Percentiles rank a stretch among this genome's conserved stretches.
These are phyloP conservation scores for Hypoxylon sp. DNA, from an alignment of 2,329 filamentous ascomycete genomes.

Conservation along the genomic window DNA sequence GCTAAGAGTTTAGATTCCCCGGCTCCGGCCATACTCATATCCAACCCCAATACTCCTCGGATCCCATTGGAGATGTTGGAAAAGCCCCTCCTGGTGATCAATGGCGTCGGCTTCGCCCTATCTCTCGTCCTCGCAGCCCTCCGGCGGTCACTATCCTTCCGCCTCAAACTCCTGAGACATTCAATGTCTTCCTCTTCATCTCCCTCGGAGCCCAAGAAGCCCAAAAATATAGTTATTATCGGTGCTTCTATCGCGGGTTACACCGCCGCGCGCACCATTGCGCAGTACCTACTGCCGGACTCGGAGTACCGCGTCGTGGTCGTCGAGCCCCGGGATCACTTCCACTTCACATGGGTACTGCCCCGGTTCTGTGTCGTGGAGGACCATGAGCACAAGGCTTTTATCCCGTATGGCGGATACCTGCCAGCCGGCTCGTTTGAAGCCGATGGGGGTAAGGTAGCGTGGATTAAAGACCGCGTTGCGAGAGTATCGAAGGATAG, in stretches of 20 bases:
- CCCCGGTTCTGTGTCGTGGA: conserved; percentile 69
- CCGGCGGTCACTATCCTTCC: conserved; percentile 39
- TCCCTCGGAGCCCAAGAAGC: conserved; percentile 6
- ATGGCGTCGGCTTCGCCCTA: conserved; percentile 33
- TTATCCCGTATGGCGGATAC: conserved; percentile 68
- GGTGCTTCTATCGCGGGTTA: conserved; percentile 71
- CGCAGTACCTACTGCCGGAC: conserved; percentile 61
- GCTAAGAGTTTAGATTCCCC: conserved; percentile 9
- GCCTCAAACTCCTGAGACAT: conserved; percentile 34
- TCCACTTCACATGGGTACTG: conserved; percentile 72
- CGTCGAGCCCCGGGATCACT: conserved; percentile 71
- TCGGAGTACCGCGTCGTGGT: conserved; percentile 65
- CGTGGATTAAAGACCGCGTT: conserved; percentile 61
- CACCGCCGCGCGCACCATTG: conserved; percentile 62
- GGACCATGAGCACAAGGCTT: conserved; percentile 70
- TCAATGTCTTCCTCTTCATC: conserved; percentile 27
- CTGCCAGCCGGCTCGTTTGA: conserved; percentile 50
- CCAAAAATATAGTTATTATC: conserved; percentile 66
- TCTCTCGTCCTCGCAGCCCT: conserved; percentile 28
- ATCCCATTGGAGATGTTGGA: conserved; percentile 34
- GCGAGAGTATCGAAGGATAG: conserved; percentile 53
- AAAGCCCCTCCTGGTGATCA: conserved; percentile 39
- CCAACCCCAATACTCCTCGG: not conserved
- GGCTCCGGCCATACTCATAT: conserved; percentile 1
- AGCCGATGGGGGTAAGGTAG: conserved; percentile 45